These are phyloP conservation scores for Babesia divergens DNA, from an alignment of 169 alveolate species.

Conservation along the genomic window DNA sequence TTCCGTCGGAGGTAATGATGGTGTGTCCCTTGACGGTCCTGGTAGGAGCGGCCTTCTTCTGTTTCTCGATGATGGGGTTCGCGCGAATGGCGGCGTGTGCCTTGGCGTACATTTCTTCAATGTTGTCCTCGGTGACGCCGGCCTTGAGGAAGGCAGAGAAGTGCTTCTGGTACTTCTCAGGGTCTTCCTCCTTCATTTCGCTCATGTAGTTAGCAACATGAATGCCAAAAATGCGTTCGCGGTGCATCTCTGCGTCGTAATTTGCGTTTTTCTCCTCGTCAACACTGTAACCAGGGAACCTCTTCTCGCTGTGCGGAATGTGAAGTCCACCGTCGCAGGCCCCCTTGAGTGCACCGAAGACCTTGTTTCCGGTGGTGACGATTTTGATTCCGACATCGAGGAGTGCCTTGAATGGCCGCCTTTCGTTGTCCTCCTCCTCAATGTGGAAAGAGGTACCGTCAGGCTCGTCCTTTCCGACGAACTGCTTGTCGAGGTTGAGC, in stretches of 20 bases:
- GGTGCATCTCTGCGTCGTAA: constrained; percentile 96
- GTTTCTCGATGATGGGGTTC: constrained; percentile 88
- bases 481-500: constrained; percentile 88
- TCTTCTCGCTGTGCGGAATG: constrained; percentile 97
- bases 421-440: constrained; percentile 88
- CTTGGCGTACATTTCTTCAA: constrained; percentile 94
- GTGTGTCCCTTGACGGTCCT: constrained; percentile 83
- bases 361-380: constrained; percentile 99
- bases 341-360: constrained; percentile 99
- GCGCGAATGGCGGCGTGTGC: constrained; percentile 96
- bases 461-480: constrained; percentile 91
- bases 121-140: constrained; percentile 89
- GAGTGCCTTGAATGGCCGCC: constrained; percentile 98
- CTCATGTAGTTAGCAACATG: constrained; percentile 97
- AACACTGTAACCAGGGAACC: constrained; percentile 97
- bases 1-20: constrained; percentile 84
- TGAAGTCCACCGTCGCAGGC: constrained; percentile 99
- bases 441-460: constrained; percentile 96
- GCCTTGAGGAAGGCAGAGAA: constrained; percentile 92
- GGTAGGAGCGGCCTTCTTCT: constrained; percentile 77
- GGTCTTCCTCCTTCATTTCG: constrained; percentile 93
- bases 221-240: constrained; percentile 96
- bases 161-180: constrained; percentile 92
- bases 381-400: constrained; percentile 98
- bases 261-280: constrained; percentile 84